Evolutionary conservation across 176 grass and related monocot genomes (phyloP).

Genomic region (Elaeis guineensis): DNA sequence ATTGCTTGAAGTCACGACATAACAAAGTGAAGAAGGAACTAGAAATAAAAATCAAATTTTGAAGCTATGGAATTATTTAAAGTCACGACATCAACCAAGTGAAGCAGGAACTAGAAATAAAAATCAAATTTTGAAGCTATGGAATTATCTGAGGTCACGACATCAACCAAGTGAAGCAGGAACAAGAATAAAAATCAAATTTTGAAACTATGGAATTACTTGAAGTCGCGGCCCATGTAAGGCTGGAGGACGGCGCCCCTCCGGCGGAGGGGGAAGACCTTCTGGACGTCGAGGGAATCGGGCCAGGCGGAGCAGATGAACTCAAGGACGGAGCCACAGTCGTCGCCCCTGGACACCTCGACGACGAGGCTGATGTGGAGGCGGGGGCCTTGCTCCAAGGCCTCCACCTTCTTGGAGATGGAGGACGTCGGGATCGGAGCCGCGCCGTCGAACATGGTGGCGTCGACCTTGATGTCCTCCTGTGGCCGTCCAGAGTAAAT

Average conservation of each 20-base stretch:
- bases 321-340: slow-evolving; percentile 26
- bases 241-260: slow-evolving; percentile 4
- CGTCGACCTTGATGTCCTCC: slow-evolving; percentile 76
- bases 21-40: background rate
- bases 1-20: background rate
- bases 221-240: slow-evolving; percentile 37
- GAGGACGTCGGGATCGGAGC: slow-evolving; percentile 29
- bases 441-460: slow-evolving; percentile 84
- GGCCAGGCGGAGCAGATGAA: slow-evolving; percentile 95
- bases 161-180: background rate
- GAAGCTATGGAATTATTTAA: too few species aligned
- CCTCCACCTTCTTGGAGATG: slow-evolving; percentile 49
- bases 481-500: background rate
- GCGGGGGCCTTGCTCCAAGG: slow-evolving; percentile 40
- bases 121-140: background rate
- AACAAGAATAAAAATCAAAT: too few species aligned
- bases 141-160: slow-evolving; percentile 40
- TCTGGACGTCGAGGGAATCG: slow-evolving; percentile 41
- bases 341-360: slow-evolving; percentile 48
- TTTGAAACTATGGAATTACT: slow-evolving; percentile 18
- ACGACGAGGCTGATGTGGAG: slow-evolving; percentile 84
- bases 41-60: slow-evolving; percentile 4
- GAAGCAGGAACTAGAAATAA: background rate
- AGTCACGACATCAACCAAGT: background rate
- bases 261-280: slow-evolving; percentile 41